phyloP scores from a whole-genome alignment of 2,329 filamentous ascomycete genomes.

The Exophiala sideris region DNA sequence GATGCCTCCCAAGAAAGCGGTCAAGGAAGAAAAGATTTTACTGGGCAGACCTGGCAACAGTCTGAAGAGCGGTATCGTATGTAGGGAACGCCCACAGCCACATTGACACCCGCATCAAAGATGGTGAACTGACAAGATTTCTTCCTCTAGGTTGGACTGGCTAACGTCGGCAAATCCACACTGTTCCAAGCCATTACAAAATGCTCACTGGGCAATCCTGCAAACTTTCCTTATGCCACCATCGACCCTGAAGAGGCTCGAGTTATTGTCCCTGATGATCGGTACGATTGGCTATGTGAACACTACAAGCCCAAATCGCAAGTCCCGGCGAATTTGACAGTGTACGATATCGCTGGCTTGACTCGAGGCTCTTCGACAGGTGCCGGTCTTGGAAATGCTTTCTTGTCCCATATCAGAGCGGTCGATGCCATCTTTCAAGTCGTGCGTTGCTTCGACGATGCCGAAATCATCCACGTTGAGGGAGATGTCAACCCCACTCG shows the following conservation, averaged over 20 bases:
- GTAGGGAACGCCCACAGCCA: conserved; percentile 52
- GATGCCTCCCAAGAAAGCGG: conserved; percentile 95
- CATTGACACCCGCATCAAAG: not conserved
- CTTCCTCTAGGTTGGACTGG: conserved; percentile 76
- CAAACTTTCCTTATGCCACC: conserved; percentile 98
- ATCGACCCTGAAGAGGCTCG: conserved; percentile 98
- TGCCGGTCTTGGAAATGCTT: conserved; percentile 94
- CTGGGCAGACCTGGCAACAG: conserved; percentile 96
- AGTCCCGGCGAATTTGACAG: conserved; percentile 95
- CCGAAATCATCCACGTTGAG: conserved; percentile 99
- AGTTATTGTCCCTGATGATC: conserved; percentile 92
- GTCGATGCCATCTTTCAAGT: conserved; percentile 98
- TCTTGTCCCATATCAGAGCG: conserved; percentile 97
- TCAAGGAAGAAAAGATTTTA: conserved; percentile 91
- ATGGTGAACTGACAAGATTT: conserved; percentile 8
- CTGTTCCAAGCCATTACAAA: conserved; percentile 99
- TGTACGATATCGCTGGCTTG: conserved; percentile 97
- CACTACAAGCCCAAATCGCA: conserved; percentile 97
- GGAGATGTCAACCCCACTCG: conserved; percentile 94
- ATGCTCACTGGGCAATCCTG: conserved; percentile 93
- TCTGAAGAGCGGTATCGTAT: conserved; percentile 95
- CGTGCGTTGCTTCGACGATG: conserved; percentile 95
- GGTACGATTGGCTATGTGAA: conserved; percentile 91
- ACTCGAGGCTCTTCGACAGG: conserved; percentile 95
- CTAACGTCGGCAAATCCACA: conserved; percentile 98